Evolutionary conservation across 108 stramenopile species (phyloP).

Genomic region (Seminavis robusta): DNA sequence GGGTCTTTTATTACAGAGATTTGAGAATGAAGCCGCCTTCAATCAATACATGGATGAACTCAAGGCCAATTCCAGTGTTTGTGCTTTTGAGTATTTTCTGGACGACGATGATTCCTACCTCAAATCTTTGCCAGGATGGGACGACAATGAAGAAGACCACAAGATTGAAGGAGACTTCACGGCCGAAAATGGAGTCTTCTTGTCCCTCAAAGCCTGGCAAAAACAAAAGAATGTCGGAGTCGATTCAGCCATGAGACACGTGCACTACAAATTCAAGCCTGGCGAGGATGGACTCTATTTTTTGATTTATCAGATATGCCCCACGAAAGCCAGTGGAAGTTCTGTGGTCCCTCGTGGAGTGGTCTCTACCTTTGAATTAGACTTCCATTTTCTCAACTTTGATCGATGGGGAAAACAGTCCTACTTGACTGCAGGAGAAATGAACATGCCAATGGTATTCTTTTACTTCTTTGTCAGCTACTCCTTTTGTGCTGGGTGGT

Average conservation of each 20-base stretch:
- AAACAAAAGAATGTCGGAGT: too few species aligned
- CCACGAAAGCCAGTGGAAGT: not conserved
- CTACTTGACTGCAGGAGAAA: slow-evolving; percentile 93
- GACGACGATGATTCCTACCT: slow-evolving; percentile 40
- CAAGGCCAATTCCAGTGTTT: slow-evolving; percentile 40
- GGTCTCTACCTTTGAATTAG: slow-evolving; percentile 78
- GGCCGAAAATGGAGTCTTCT: slow-evolving; percentile 53
- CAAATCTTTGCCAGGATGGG: too few species aligned
- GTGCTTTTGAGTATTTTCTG: slow-evolving; percentile 49
- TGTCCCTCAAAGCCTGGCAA: slow-evolving; percentile 66
- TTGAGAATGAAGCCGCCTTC: slow-evolving; percentile 68
- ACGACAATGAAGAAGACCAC: slow-evolving; percentile 38
- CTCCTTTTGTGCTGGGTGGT: slow-evolving; percentile 51
- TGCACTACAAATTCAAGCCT: slow-evolving; percentile 39
- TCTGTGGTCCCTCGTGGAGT: slow-evolving; percentile 7
- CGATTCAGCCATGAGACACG: slow-evolving; percentile 39
- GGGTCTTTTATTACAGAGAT: slow-evolving; percentile 71
- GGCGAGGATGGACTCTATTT: slow-evolving; percentile 87
- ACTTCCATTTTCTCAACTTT: slow-evolving; percentile 81
- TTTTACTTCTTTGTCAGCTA: slow-evolving; percentile 80
- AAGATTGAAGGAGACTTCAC: slow-evolving; percentile 22
- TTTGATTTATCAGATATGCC: slow-evolving; percentile 87
- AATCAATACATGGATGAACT: slow-evolving; percentile 45
- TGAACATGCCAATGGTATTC: slow-evolving; percentile 81
- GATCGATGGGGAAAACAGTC: slow-evolving; percentile 64